These are phyloP conservation scores for Rosa chinensis DNA, from an alignment of 306 rosid species.

Conservation along the genomic window DNA sequence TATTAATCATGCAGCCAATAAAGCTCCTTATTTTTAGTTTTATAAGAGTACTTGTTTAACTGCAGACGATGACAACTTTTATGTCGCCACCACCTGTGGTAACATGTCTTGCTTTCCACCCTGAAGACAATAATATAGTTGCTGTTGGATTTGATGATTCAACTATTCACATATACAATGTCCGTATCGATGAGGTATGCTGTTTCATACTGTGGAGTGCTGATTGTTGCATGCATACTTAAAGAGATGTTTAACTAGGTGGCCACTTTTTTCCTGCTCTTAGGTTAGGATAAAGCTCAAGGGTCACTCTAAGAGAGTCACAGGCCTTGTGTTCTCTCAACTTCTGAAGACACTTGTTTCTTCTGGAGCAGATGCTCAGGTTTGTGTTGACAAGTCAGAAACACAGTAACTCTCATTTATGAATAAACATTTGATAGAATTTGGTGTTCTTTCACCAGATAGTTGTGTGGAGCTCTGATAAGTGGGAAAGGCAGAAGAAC, in stretches of 20 bases:
- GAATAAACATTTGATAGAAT: not conserved
- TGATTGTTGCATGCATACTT: not conserved
- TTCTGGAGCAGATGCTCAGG: constrained; percentile 96
- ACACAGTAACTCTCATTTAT: not conserved
- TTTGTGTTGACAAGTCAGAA: constrained; percentile 23
- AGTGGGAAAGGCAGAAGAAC: constrained; percentile 72
- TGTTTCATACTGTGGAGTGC: not conserved
- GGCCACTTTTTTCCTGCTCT: constrained; percentile 21
- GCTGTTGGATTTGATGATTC: constrained; percentile 93
- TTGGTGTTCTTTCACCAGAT: constrained; percentile 39
- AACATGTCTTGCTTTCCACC: constrained; percentile 85
- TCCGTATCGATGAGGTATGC: constrained; percentile 71
- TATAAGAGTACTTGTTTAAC: constrained; percentile 22
- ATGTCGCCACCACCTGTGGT: constrained; percentile 91
- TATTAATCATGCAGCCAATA: not conserved
- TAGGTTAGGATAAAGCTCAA: constrained; percentile 76
- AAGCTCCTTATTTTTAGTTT: not conserved
- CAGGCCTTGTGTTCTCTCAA: constrained; percentile 86
- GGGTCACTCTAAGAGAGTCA: constrained; percentile 80
- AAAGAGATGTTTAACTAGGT: not conserved
- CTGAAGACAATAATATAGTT: constrained; percentile 83
- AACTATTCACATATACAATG: constrained; percentile 72
- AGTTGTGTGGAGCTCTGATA: constrained; percentile 70
- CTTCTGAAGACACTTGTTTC: constrained; percentile 67
- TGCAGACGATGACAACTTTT: constrained; percentile 85